These are phyloP conservation scores for Flaveria robusta DNA, from an alignment of 129 eudicot species.

Conservation along the genomic window DNA sequence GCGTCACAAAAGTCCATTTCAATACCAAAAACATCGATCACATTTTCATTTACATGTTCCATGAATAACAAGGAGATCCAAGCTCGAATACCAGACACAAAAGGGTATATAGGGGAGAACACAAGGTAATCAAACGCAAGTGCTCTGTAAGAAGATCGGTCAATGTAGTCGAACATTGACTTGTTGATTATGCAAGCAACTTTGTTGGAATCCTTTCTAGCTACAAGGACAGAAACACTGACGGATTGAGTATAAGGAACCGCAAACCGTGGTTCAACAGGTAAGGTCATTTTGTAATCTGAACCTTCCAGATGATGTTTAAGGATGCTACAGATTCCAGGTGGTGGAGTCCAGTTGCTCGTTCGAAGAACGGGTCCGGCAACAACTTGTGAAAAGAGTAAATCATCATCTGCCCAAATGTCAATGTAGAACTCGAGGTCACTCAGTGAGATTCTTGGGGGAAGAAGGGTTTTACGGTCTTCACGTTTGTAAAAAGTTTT, in stretches of 20 bases:
- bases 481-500: constrained; percentile 57
- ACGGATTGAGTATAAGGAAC: constrained; percentile 60
- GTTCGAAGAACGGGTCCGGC: constrained; percentile 59
- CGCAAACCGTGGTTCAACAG: constrained; percentile 62
- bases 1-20: constrained; percentile 84
- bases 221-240: constrained; percentile 76
- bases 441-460: constrained; percentile 65
- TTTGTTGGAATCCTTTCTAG: constrained; percentile 73
- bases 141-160: constrained; percentile 74
- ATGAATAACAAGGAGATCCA: constrained; percentile 82
- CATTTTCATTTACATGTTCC: constrained; percentile 58
- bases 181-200: constrained; percentile 70
- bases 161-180: constrained; percentile 69
- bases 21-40: constrained; percentile 71
- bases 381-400: constrained; percentile 66
- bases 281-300: constrained; percentile 75
- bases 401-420: constrained; percentile 60
- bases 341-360: constrained; percentile 34
- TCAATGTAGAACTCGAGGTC: constrained; percentile 77
- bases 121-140: constrained; percentile 77
- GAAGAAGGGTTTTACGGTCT: constrained; percentile 38
- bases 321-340: constrained; percentile 52
- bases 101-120: constrained; percentile 71
- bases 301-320: constrained; percentile 63
- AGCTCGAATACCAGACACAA: constrained; percentile 81